Evolutionary conservation across 139 green algal genomes (phyloP), one percentile per base, ranked within the genome.

Genomic region (Monoraphidium neglectum): DNA sequence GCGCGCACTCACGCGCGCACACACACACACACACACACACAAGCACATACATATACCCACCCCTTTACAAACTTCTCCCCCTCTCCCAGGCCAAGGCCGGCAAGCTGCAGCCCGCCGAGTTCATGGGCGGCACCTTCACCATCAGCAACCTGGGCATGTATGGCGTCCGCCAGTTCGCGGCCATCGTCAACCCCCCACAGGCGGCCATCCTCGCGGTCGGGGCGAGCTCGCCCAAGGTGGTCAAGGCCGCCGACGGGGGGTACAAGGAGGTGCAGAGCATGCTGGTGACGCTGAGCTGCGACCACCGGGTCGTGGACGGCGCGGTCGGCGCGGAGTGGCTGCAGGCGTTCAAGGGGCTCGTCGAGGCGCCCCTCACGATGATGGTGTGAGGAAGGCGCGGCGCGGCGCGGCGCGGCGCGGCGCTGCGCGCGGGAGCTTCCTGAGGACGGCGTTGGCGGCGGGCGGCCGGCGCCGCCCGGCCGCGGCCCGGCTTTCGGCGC

Each of bases 281-380:
- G 85, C 79, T 64, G 2, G 92, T 89, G 43, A 99, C 96, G 1
- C 80, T 99, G 36, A 93, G 79, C 68, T 99, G 95, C 83, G 96
- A 99, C 85, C 96, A 99, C 87, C 83, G 96, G 2, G 95, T 99
- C 13, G 91, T 99, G 47, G 96, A 99, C 76, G 96, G 96, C 21
- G 96, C 96, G 10, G 86, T 99, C 77, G 96, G 95, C 0, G 95
- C 96, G 21, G 82, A 97, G 80, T 99, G 96, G 96, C 86, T 99
- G 60, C 78, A 88, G 38, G 92, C 92, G 0, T 99, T 99, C 93
- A 96, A 94, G 77, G 38, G 64, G 0, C 93, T 93, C 77, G 78
- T 99, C 5, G 97, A 99, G 81, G 84, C 96, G 59, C 96, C 96
- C 0, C 75, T 93, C 30, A 93, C 86, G 37, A 94, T 98, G 89